Evolutionary conservation across 306 rosid species (phyloP), one percentile per base, ranked within the genome.

Genomic region (Glycine latifolia): DNA sequence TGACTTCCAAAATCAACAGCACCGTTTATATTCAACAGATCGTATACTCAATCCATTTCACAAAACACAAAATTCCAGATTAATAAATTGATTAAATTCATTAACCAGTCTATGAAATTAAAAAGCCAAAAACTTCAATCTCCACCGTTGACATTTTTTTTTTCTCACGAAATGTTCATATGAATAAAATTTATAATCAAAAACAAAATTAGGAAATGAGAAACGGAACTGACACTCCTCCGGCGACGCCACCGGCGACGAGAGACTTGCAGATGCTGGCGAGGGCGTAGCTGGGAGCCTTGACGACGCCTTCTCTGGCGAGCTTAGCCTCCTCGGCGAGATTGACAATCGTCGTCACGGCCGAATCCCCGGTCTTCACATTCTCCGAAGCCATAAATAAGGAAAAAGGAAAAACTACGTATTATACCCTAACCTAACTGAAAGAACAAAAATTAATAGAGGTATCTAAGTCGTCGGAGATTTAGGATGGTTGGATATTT

Each of bases 201-300:
- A 77, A 75, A 7, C 6, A 4, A 4, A 68, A 50, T 73, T 13
- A 65, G 43, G 71, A 70, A 77, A 8, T 8, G 72, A 84, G 85
- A 87, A 81, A 75, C 79, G 83, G 75, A 76, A 91, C 99, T 96
- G 85, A 96, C 99, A 96, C 93, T 87, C 98, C 99, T 59, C 99
- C 99, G 0, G 99, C 99, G 83, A 96, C 97, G 15, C 99, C 99
- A 76, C 99, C 98, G 4, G 99, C 99, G 9, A 92, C 84, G 33
- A 96, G 96, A 46, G 97, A 93, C 84, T 93, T 96, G 94, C 97
- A 92, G 86, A 93, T 87, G 79, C 88, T 91, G 14, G 79, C 86
- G 10, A 89, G 39, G 0, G 97, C 98, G 65, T 87, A 79, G 82
- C 74, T 89, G 0, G 94, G 98, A 66, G 98, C 88, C 81, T 86